Conservation (phyloP, 2,329 filamentous ascomycete genomes). For the Beauveria scarabaeidicola region DNA sequence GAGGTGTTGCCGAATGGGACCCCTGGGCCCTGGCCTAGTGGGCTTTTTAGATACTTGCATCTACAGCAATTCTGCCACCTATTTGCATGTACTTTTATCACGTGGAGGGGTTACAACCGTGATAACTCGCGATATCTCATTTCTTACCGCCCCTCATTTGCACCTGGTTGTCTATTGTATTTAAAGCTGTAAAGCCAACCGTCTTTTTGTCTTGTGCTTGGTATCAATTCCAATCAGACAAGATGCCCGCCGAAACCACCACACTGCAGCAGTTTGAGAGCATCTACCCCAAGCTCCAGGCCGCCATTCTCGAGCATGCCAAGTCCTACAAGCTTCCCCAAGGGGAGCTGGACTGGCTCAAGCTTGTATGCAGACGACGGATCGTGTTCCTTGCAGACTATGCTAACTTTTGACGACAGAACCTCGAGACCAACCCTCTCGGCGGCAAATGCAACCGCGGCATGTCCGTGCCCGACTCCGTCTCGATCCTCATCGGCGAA, state of each 20-base stretch:
- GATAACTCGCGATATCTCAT: constrained; percentile 4
- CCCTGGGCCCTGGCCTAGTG: not conserved
- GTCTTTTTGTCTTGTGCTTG: not conserved
- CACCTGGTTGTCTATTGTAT: not conserved
- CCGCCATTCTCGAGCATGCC: constrained; percentile 72
- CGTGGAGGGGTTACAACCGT: not conserved
- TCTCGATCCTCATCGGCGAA: constrained; percentile 64
- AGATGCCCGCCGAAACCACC: constrained; percentile 50
- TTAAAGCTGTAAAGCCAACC: not conserved
- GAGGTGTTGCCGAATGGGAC: not conserved
- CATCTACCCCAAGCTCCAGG: constrained; percentile 77
- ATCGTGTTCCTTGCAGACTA: not conserved
- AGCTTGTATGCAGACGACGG: constrained; percentile 52
- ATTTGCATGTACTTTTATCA: constrained; percentile 6
- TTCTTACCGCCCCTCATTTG: constrained; percentile 7
- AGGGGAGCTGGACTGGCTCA: constrained; percentile 77
- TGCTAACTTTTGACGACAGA: constrained; percentile 38
- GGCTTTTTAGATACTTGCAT: not conserved
- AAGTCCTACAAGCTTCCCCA: constrained; percentile 75
- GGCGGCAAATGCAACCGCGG: constrained; percentile 98
- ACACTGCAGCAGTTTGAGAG: constrained; percentile 82
- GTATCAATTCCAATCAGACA: not conserved
- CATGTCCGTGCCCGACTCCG: constrained; percentile 93
- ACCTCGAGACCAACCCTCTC: constrained; percentile 74
- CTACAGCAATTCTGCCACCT: not conserved